Base-by-base conservation (phyloP, 2,329 filamentous ascomycete genomes). In the Aureobasidium sp. region DNA sequence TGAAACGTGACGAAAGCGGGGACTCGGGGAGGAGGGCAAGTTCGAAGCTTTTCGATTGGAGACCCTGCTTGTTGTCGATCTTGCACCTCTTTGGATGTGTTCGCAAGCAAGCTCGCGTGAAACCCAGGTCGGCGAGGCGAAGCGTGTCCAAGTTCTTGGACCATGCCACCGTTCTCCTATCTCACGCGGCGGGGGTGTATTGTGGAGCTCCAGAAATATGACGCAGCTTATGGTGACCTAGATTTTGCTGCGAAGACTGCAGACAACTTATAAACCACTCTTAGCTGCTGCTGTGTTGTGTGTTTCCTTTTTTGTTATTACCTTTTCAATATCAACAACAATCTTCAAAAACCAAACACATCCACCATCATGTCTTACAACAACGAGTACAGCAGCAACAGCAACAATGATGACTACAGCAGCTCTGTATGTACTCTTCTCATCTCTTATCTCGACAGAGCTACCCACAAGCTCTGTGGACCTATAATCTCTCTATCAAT, bases 291-390 rank as follows among this genome's bases (percentile, higher is more conserved):
- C 5, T 37, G 34, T 37, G 11, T 13, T 42, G 34, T 30, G 27
- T 32, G 30, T 21, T 16, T 30, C 5, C 8, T 29, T 42, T 21
- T 25, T 36, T 1, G 21, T 21, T 21, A 25, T 27, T 57, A 16
- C n/a, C 10, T 25, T 36, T n/a, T 10, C 15, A 11, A 34, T n/a
- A 21, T 21, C 21, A 21, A 21, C 21, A 21, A 1, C n/a, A 39
- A 45, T 29, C n/a, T 15, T 1, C 15, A 5, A n/a, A 25, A 25
- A 27, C 13, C 39, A 1, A 34, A 34, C 27, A 39, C n/a, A 27
- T 3, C 15, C 16, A 16, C 32, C 50, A 44, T 36, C 45, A 59
- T 59, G 57, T 59, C 57, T 59, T 50, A 49, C 45, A 59, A 59
- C 54, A 48, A 59, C 53, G 39, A 57, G 11, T 45, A 57, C 53